These are phyloP conservation scores for Auriscalpium microsporum DNA, from an alignment of 768 basidiomycete genomes.

Conservation along the genomic window DNA sequence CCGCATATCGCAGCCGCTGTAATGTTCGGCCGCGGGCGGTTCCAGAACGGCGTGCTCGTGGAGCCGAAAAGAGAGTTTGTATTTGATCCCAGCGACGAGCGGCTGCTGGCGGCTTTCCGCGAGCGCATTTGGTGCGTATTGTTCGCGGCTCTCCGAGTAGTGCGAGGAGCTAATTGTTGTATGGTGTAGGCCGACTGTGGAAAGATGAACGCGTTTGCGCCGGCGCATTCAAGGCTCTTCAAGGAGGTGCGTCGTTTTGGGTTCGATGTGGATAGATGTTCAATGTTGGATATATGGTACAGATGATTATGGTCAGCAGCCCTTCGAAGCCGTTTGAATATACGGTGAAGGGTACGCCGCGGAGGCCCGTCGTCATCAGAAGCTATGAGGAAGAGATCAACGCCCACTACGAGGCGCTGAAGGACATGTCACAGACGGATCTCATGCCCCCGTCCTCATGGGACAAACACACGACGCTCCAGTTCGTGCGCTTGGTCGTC, in stretches of 20 bases:
- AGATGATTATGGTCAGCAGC: slow-evolving; percentile 37
- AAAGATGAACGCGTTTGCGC: slow-evolving; percentile 34
- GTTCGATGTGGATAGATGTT: background rate
- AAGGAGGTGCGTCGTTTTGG: slow-evolving; percentile 28
- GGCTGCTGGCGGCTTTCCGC: slow-evolving; percentile 18
- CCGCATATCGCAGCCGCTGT: slow-evolving; percentile 22
- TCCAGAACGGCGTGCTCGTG: slow-evolving; percentile 25
- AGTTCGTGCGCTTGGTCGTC: slow-evolving; percentile 28
- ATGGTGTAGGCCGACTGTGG: slow-evolving; percentile 30
- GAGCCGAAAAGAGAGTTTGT: slow-evolving; percentile 20
- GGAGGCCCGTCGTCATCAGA: slow-evolving; percentile 28
- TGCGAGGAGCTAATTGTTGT: background rate
- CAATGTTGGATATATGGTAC: too few relatives aligned
- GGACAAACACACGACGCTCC: slow-evolving; percentile 15
- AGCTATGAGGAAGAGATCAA: slow-evolving; percentile 35
- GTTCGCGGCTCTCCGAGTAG: background rate
- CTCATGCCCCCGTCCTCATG: slow-evolving; percentile 21
- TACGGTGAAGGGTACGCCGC: slow-evolving; percentile 33
- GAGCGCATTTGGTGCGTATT: slow-evolving; percentile 10
- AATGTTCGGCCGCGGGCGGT: slow-evolving; percentile 27
- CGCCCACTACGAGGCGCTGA: slow-evolving; percentile 26
- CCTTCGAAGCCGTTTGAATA: slow-evolving; percentile 34
- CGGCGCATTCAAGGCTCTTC: slow-evolving; percentile 37
- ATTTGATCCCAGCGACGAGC: slow-evolving; percentile 19
- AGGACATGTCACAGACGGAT: slow-evolving; percentile 24